Evolutionary conservation across 2,329 filamentous ascomycete species (phyloP), one percentile per base, ranked within the genome.

Genomic region (Penicillium nordicum): DNA sequence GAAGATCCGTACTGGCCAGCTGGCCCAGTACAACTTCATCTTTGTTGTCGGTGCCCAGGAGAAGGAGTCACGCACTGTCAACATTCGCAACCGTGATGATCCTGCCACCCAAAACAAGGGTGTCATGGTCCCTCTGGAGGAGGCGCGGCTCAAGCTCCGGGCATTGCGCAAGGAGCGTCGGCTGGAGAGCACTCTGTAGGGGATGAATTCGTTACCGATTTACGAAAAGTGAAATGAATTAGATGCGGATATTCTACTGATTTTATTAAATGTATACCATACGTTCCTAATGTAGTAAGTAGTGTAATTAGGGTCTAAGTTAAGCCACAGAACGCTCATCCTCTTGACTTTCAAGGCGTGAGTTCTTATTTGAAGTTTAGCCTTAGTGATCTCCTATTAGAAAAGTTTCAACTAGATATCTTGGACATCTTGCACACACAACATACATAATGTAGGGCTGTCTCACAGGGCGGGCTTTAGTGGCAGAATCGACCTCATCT

Each of bases 71-170:
- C 76, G 82, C 57, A 79, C 80, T 4, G 83, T 87, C 59, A 88
- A 87, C 69, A 84, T 87, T 64, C 78, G 85, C 41, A 87, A 87
- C 71, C 77, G 85, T 50, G 85, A 88, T 65, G 82, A 86, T 63
- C 82, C 81, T 18, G 77, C 78, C 41, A 85, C 82, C 10, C 85
- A 87, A 72, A 80, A 83, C 62, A 79, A 83, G 75, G 84, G 84
- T 29, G 79, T 85, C 62, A 77, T 87, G 67, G 74, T 88, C 34
- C 82, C 83, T 12, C 74, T 88, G 3, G 81, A 85, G 42, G 82
- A 83, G 67, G 84, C 80, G 16, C 75, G 86, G 21, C 69, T 74
- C 65, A 83, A 84, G 74, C 72, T 88, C 51, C 67, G 63, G 38
- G 71, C 69, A 54, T 63, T 80, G 57, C 72, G 77, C 37, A 79